phyloP scores from a whole-genome alignment of 176 grass and related monocot genomes.

The Phoenix dactylifera region DNA sequence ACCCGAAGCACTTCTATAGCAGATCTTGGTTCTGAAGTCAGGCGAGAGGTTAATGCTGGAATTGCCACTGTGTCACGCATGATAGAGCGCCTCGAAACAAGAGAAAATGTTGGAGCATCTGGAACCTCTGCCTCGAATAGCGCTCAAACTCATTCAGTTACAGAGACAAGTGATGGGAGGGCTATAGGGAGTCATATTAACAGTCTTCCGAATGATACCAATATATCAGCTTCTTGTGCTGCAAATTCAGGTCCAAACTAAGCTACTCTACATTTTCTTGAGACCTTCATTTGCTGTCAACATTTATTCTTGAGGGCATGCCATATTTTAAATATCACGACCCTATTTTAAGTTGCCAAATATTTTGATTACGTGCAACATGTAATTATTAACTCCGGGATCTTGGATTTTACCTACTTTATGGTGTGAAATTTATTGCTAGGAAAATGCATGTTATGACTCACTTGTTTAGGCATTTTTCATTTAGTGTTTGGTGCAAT shows the following conservation, averaged over 20 bases:
- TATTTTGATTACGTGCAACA: too few species aligned
- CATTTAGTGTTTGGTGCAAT: too few species aligned
- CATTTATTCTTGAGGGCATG: too few species aligned
- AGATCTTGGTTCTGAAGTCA: conserved; percentile 91
- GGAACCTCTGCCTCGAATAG: conserved; percentile 25
- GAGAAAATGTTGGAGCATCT: conserved; percentile 33
- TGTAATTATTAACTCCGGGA: too few species aligned
- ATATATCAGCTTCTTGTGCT: conserved; percentile 30
- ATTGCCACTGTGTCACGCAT: conserved; percentile 83
- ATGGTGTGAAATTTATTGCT: too few species aligned
- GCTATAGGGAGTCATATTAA: conserved; percentile 18
- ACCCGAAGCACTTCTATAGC: conserved; percentile 56
- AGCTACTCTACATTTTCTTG: conserved; percentile 18
- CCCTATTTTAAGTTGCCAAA: too few species aligned
- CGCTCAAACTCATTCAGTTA: conserved; percentile 15
- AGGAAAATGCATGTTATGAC: too few species aligned
- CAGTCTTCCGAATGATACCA: conserved; percentile 15
- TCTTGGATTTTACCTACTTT: too few species aligned
- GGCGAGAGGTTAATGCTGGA: conserved; percentile 85
- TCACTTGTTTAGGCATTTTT: too few species aligned
- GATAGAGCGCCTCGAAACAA: conserved; percentile 89
- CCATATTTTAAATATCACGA: too few species aligned
- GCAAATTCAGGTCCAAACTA: conserved; percentile 36
- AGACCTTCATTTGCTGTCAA: conserved; percentile 25
- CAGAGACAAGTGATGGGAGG: conserved; percentile 28